phyloP scores from a whole-genome alignment of 169 alveolate species.

The Toxoplasma gondii region DNA sequence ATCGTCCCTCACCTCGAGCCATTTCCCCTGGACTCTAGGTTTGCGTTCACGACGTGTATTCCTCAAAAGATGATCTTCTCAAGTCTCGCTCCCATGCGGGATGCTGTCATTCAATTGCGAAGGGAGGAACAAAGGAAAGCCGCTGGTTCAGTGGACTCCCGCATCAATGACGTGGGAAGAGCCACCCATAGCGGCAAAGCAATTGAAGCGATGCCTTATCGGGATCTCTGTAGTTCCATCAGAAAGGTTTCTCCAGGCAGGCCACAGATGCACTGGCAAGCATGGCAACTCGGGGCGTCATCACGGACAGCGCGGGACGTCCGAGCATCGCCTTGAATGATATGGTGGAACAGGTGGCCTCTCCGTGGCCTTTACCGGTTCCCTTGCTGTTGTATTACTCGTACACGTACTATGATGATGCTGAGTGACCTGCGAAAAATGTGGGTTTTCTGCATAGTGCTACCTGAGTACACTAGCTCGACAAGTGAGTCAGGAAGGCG shows the following conservation, averaged over 20 bases:
- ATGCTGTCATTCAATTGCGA: neutral
- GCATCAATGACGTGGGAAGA: neutral
- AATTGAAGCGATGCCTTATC: neutral
- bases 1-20: neutral
- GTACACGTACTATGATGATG: too few relatives aligned
- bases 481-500: neutral
- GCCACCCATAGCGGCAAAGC: neutral
- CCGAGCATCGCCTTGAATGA: neutral
- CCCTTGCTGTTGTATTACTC: too few relatives aligned
- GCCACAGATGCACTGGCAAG: neutral
- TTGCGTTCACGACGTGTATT: neutral
- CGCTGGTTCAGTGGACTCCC: neutral
- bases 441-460: neutral
- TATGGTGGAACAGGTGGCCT: neutral
- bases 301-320: neutral
- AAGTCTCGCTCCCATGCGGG: neutral
- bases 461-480: neutral
- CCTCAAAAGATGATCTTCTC: neutral
- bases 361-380: neutral
- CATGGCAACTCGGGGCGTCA: neutral
- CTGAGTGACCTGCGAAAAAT: too few relatives aligned
- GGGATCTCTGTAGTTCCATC: neutral
- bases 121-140: neutral
- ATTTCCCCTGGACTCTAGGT: neutral
- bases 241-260: neutral